A percentile compares a stretch with the other conserved stretches of the same genome.
Evolutionary conservation across 495 filamentous ascomycete species (phyloP).

Genomic region (Hypoxylon fragiforme): DNA sequence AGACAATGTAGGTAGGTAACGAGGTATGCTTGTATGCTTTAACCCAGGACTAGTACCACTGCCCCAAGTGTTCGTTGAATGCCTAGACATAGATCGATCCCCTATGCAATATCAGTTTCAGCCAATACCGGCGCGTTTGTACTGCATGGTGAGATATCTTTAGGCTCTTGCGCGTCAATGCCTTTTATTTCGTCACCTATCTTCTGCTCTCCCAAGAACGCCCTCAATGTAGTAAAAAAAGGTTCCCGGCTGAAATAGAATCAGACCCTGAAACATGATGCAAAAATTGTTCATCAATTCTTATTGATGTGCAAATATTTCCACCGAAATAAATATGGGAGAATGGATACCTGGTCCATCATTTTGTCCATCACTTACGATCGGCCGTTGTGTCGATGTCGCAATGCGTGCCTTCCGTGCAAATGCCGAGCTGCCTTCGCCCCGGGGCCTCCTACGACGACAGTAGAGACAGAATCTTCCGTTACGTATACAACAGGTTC

Average conservation of each 20-base stretch:
- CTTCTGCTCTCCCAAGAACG: slow-evolving; percentile 25
- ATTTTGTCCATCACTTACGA: slow-evolving; percentile 16
- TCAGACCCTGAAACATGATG: slow-evolving; percentile 33
- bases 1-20: slow-evolving; percentile 14
- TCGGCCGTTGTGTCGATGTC: slow-evolving; percentile 30
- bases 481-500: slow-evolving; percentile 51
- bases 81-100: slow-evolving; percentile 10
- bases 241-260: slow-evolving; percentile 30
- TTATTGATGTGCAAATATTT: slow-evolving; percentile 30
- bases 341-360: neutral
- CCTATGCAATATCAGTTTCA: slow-evolving; percentile 31
- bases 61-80: slow-evolving; percentile 6
- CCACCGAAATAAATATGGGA: slow-evolving; percentile 34
- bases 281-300: slow-evolving; percentile 26
- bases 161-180: slow-evolving; percentile 14
- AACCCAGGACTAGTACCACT: slow-evolving; percentile 10
- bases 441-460: slow-evolving; percentile 27
- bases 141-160: slow-evolving; percentile 6
- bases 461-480: slow-evolving; percentile 38
- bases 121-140: slow-evolving; percentile 4
- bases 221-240: slow-evolving; percentile 31
- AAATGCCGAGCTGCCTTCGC: slow-evolving; percentile 18
- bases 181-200: slow-evolving; percentile 30
- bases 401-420: slow-evolving; percentile 17
- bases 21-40: slow-evolving; percentile 21